Conservation (phyloP, 257 asterid genomes). For the Solanum tarijense region DNA sequence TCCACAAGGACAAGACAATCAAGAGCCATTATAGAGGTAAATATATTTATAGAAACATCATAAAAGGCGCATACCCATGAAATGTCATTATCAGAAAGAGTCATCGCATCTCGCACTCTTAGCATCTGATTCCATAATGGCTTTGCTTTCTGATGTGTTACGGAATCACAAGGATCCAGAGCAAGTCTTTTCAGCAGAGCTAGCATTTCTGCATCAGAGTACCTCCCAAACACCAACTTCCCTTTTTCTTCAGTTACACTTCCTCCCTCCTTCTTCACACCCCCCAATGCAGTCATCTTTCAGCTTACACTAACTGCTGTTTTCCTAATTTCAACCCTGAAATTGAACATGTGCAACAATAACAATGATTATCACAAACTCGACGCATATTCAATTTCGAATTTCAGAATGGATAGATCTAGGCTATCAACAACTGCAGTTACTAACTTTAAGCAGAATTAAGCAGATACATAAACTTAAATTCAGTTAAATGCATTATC, state of each 20-base stretch:
- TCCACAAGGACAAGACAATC: background rate
- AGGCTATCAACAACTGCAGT: background rate
- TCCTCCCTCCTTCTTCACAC: conserved; percentile 17
- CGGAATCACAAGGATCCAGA: conserved; percentile 42
- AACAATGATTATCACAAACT: background rate
- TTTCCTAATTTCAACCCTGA: conserved; percentile 20
- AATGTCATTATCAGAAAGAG: conserved; percentile 30
- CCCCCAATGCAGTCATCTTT: conserved; percentile 31
- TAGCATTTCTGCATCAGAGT: conserved; percentile 45
- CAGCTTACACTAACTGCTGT: background rate
- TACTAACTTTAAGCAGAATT: background rate
- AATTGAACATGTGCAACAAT: background rate
- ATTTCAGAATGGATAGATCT: background rate
- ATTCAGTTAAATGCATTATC: background rate
- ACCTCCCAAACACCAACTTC: conserved; percentile 43
- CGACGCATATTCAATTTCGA: background rate
- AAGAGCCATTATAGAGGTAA: background rate
- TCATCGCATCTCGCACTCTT: conserved; percentile 41
- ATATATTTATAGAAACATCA: background rate
- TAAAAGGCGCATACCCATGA: conserved; percentile 42
- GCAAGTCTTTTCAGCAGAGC: conserved; percentile 49
- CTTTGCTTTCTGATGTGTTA: conserved; percentile 19
- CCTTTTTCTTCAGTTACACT: conserved; percentile 7
- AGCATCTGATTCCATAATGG: conserved; percentile 48
- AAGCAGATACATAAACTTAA: background rate